These are phyloP conservation scores for Oryza punctata DNA, from an alignment of 176 grass and related monocot species.

Conservation along the genomic window DNA sequence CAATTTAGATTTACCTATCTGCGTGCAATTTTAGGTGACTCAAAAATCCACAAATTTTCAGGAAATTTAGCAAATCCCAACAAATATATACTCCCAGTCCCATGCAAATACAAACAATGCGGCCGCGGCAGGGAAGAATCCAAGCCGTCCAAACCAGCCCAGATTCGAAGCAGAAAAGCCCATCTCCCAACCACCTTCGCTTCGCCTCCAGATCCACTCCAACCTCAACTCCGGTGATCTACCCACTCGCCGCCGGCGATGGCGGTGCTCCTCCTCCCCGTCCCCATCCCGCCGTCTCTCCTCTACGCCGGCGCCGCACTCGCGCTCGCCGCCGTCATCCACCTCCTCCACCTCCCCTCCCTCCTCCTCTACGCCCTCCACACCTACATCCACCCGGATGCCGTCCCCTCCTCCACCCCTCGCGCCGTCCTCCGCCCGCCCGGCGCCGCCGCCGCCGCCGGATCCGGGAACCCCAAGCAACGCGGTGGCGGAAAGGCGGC, in stretches of 20 bases:
- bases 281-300: conserved; percentile 36
- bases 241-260: conserved; percentile 35
- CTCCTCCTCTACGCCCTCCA: conserved; percentile 73
- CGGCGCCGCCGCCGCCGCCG: not conserved
- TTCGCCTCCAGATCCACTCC: conserved; percentile 11
- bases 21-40: no score
- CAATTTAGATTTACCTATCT: no score
- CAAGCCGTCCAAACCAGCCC: not conserved
- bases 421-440: conserved; percentile 75
- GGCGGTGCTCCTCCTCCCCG: conserved; percentile 30
- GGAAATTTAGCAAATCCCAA: no score
- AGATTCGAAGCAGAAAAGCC: not conserved
- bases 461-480: conserved; percentile 40
- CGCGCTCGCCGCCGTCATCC: conserved; percentile 4
- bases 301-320: conserved; percentile 31
- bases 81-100: no score
- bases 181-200: not conserved
- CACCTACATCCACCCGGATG: conserved; percentile 94
- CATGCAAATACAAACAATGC: no score
- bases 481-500: not conserved
- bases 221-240: conserved; percentile 29
- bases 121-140: not conserved
- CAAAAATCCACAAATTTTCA: no score
- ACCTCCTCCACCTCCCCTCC: conserved; percentile 64
- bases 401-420: conserved; percentile 51